Percentiles rank a stretch among this genome's conserved stretches.
phyloP scores from a whole-genome alignment of 1,284 basidiomycete species.

The Sparassis latifolia region DNA sequence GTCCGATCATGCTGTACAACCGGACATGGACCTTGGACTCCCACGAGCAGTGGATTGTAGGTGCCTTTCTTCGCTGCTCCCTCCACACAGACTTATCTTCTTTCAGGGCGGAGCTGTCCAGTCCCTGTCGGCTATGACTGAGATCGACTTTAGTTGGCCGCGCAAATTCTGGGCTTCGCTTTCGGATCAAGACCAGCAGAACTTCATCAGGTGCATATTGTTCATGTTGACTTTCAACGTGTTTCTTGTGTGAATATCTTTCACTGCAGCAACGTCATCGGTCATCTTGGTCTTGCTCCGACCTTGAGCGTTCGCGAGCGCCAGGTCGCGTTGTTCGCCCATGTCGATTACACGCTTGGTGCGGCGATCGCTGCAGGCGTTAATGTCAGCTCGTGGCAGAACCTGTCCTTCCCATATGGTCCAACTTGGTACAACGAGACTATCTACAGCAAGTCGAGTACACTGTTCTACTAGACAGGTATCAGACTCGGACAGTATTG shows the following conservation, averaged over 20 bases:
- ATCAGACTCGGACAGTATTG: too few species aligned
- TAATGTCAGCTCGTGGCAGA: constrained; percentile 14
- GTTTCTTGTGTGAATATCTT: too few species aligned
- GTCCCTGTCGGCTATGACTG: constrained; percentile 25
- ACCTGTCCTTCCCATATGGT: constrained; percentile 16
- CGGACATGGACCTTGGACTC: constrained; percentile 30
- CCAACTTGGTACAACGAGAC: constrained; percentile 24
- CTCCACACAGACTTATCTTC: not conserved
- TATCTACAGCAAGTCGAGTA: constrained; percentile 14
- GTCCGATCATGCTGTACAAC: constrained; percentile 24
- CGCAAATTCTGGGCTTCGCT: constrained; percentile 34
- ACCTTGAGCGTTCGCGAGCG: constrained; percentile 25
- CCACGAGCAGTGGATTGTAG: constrained; percentile 28
- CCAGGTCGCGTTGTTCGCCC: constrained; percentile 28
- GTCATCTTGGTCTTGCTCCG: constrained; percentile 29
- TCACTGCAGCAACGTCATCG: constrained; percentile 29
- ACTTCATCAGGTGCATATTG: constrained; percentile 26
- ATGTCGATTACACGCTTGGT: constrained; percentile 29
- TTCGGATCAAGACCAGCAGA: constrained; percentile 28
- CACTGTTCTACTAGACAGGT: constrained; percentile 10
- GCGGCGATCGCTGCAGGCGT: constrained; percentile 30
- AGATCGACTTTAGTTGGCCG: constrained; percentile 40
- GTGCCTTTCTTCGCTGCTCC: constrained; percentile 2
- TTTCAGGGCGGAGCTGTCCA: constrained; percentile 26
- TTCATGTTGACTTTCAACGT: not conserved